Evolutionary conservation across 2,329 filamentous ascomycete genomes (phyloP).

Genomic region (Sporothrix mexicana): DNA sequence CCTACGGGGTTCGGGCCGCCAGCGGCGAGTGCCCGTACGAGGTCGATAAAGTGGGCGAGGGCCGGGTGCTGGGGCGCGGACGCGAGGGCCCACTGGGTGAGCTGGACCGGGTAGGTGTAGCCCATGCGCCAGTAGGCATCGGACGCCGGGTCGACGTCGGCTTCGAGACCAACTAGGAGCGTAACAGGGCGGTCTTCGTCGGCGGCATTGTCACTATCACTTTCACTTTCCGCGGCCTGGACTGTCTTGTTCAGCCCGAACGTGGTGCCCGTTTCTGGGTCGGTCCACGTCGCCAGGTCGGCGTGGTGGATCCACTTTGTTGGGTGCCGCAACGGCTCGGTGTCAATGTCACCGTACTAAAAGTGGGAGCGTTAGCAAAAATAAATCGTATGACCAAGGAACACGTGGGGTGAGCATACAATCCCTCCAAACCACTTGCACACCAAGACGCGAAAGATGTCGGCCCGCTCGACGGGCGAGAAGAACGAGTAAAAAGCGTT

Average conservation of each 20-base stretch:
- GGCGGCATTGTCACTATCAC: too few relatives aligned
- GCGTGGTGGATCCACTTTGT: conserved; percentile 1
- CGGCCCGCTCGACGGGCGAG: conserved; percentile 18
- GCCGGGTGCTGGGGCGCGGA: conserved; percentile 9
- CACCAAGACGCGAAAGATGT: conserved; percentile 23
- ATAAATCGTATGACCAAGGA: not conserved
- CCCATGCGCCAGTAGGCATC: conserved; percentile 28
- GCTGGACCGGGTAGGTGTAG: conserved; percentile 21
- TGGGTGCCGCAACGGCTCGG: conserved; percentile 23
- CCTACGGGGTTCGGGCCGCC: too few relatives aligned
- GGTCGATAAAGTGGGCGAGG: conserved; percentile 10
- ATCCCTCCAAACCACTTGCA: conserved; percentile 27
- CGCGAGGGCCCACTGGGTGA: conserved; percentile 24
- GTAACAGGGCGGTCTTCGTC: not conserved
- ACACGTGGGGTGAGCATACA: not conserved
- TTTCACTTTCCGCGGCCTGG: too few relatives aligned
- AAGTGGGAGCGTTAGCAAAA: not conserved
- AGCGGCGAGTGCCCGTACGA: not conserved
- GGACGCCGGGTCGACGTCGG: conserved; percentile 21
- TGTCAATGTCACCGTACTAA: conserved; percentile 25
- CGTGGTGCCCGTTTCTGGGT: conserved; percentile 4
- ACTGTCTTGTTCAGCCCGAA: not conserved
- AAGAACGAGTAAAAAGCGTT: not conserved
- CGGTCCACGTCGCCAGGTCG: not conserved
- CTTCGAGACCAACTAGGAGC: conserved; percentile 13